Evolutionary conservation across 1,284 basidiomycete species (phyloP).

Genomic region (Sporisorium graminicola): DNA sequence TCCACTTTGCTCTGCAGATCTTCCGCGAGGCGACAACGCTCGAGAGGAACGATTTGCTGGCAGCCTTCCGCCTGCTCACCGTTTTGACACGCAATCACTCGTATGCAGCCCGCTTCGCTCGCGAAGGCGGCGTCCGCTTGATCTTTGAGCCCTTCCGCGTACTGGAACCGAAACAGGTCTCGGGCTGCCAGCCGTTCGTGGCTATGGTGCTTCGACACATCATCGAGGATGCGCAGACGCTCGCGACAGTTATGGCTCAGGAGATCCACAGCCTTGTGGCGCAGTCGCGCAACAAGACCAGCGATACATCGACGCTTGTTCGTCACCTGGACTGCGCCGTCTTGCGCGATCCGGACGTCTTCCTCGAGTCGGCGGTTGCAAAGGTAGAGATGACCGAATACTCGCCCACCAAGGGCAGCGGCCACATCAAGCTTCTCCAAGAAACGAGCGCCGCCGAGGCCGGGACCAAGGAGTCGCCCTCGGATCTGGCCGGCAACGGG

Average conservation of each 20-base stretch:
- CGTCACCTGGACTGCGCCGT: slow-evolving; percentile 84
- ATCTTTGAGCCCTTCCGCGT: slow-evolving; percentile 61
- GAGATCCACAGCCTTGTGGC: slow-evolving; percentile 74
- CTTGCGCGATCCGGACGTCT: slow-evolving; percentile 82
- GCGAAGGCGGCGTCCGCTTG: slow-evolving; percentile 50
- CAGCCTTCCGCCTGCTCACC: slow-evolving; percentile 61
- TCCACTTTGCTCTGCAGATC: slow-evolving; percentile 41
- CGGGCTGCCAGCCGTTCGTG: slow-evolving; percentile 82
- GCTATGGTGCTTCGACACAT: slow-evolving; percentile 90
- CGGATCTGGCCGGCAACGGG: slow-evolving; percentile 51
- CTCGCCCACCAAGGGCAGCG: slow-evolving; percentile 48
- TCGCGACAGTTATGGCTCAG: slow-evolving; percentile 82
- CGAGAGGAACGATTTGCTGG: slow-evolving; percentile 55
- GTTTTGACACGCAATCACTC: slow-evolving; percentile 55
- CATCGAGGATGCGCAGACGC: slow-evolving; percentile 80
- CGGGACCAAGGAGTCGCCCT: slow-evolving; percentile 34
- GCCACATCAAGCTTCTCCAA: slow-evolving; percentile 42
- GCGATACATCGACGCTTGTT: slow-evolving; percentile 81
- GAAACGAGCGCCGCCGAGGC: slow-evolving; percentile 11
- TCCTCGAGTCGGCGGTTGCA: slow-evolving; percentile 75
- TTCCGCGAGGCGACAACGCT: slow-evolving; percentile 68
- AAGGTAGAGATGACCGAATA: slow-evolving; percentile 63
- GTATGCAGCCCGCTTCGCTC: slow-evolving; percentile 45
- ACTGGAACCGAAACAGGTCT: slow-evolving; percentile 41
- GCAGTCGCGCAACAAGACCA: slow-evolving; percentile 67